Conservation (phyloP, 257 asterid genomes). For the Penstemon barbatus region DNA sequence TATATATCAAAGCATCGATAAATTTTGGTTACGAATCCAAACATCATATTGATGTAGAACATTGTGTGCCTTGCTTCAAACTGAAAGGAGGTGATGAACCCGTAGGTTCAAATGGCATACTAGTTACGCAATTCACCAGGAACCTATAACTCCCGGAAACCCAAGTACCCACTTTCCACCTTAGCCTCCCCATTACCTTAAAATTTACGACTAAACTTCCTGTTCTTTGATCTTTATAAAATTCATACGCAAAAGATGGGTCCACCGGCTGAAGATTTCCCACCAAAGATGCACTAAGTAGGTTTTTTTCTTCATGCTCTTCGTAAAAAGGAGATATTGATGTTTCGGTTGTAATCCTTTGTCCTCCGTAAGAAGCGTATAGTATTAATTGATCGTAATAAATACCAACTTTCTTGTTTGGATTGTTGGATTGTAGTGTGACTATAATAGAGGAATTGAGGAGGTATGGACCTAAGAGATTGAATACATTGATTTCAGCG, state of each 20-base stretch:
- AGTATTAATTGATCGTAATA: constrained; percentile 65
- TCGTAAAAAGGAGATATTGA: constrained; percentile 76
- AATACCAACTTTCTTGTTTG: constrained; percentile 77
- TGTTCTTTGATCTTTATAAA: constrained; percentile 49
- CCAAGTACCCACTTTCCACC: constrained; percentile 96
- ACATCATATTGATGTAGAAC: constrained; percentile 69
- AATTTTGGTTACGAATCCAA: no score
- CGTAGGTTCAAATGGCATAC: constrained; percentile 61
- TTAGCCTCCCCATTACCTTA: constrained; percentile 61
- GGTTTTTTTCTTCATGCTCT: constrained; percentile 62
- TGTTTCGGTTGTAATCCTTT: constrained; percentile 58
- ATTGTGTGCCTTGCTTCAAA: constrained; percentile 60
- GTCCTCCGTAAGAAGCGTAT: constrained; percentile 73
- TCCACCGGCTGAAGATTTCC: constrained; percentile 71
- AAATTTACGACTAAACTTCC: constrained; percentile 54
- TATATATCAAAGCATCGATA: no score
- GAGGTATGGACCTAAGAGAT: constrained; percentile 57
- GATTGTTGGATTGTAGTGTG: constrained; percentile 66
- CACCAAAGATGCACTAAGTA: constrained; percentile 55
- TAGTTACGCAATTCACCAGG: constrained; percentile 54
- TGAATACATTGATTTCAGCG: constrained; percentile 68
- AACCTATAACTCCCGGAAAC: constrained; percentile 88
- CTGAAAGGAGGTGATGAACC: constrained; percentile 64
- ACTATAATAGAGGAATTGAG: constrained; percentile 76
- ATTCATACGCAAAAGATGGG: constrained; percentile 63